A percentile compares a stretch with the other conserved stretches of the same genome.
These are phyloP conservation scores for Cystofilobasidium bisporidii DNA, from an alignment of 768 basidiomycete genomes.

Conservation along the genomic window DNA sequence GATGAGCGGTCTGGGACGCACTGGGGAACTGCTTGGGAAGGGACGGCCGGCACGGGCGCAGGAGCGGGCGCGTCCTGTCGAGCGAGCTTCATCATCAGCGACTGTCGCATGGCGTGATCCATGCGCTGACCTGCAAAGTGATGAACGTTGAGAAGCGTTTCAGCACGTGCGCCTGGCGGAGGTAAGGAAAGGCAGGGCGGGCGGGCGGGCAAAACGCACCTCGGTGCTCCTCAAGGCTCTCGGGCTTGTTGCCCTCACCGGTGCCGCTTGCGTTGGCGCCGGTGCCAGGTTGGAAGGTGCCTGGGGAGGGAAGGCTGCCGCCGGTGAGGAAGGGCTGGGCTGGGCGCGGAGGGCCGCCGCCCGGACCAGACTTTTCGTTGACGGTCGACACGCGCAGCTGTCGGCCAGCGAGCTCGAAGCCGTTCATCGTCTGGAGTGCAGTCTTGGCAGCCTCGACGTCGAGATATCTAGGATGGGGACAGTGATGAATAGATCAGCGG, in stretches of 20 bases:
- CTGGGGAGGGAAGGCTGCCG: background rate
- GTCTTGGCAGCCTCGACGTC: conserved; percentile 87
- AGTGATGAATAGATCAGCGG: too few species aligned
- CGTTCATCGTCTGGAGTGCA: conserved; percentile 98
- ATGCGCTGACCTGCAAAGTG: conserved; percentile 15
- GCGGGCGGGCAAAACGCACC: conserved; percentile 1
- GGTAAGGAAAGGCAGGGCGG: background rate
- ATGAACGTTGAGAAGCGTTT: background rate
- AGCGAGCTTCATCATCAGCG: conserved; percentile 99
- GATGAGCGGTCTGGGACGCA: conserved; percentile 1
- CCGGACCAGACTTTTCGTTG: conserved; percentile 30
- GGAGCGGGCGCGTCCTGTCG: conserved; percentile 50
- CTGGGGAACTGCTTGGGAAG: conserved; percentile 18
- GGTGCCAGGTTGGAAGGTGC: background rate
- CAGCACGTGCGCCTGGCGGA: too few species aligned
- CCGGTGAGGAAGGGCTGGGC: background rate
- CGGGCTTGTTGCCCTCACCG: conserved; percentile 14
- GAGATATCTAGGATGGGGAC: conserved; percentile 56
- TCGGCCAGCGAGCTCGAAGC: conserved; percentile 91
- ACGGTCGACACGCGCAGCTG: conserved; percentile 42
- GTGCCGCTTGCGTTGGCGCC: background rate
- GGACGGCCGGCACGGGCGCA: conserved; percentile 20
- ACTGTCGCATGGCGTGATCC: conserved; percentile 71
- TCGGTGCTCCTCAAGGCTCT: conserved; percentile 26
- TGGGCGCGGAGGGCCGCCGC: background rate